Base-by-base conservation (phyloP, 352 stramenopile species). In the Aphanomyces astaci region DNA sequence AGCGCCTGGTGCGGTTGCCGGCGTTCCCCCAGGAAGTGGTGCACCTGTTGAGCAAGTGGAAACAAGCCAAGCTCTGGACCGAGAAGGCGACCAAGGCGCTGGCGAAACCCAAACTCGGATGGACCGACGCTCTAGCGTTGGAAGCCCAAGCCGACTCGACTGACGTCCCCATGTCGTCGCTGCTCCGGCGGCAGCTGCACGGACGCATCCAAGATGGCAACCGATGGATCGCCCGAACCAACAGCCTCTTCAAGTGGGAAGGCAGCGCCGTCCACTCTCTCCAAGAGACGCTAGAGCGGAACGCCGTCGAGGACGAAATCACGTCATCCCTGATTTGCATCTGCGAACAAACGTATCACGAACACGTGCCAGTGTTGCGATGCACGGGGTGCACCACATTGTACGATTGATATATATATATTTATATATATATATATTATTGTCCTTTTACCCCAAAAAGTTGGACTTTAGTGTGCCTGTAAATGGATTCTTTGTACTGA, bases 171-270 rank as follows among this genome's bases (percentile, higher is more conserved):
- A 73, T 72, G 17, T 84, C 82, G 4, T 92, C 82, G 7, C 65
- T 90, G 11, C 39, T 91, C 33, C 73, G 79, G 27, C 78, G 83
- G 4, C 81, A 92, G 70, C 43, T 94, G 30, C 77, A 88, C 53
- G 71, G 72, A 0, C 76, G 83, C 2, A 56, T 89, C 3, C 81
- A 94, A 43, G 82, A 91, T 63, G 89, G 81, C 25, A 79, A 74
- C 4, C 81, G 83, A 0, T 94, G 86, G 86, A 77, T 79, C 25
- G 55, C 78, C 1, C 67, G 77, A 15, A 77, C 87, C 17, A 73
- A 80, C 31, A 67, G 71, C 2, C 51, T 92, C 19, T 92, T 94
- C 64, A 62, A 90, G n/a, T n/a, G n/a, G n/a, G n/a, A n/a, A n/a
- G 24, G 78, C 77, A 15, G 64, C 78, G 7, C 77, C 76, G 22